A percentile compares a stretch with the other conserved stretches of the same genome.
Evolutionary conservation across 2,329 filamentous ascomycete species (phyloP).

Genomic region (Colletotrichum sp.): DNA sequence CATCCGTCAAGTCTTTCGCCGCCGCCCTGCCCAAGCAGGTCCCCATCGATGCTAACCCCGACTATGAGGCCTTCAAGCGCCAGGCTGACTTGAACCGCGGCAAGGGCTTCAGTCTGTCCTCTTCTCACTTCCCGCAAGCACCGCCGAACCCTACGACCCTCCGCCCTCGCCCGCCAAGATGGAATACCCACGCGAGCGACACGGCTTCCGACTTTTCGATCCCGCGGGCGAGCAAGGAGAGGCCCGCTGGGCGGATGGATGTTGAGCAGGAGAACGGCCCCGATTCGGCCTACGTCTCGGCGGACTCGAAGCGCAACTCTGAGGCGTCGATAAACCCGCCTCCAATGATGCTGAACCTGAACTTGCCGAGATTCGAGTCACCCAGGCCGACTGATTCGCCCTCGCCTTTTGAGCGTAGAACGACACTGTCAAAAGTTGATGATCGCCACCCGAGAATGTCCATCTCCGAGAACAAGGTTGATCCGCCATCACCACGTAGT

Average conservation of each 20-base stretch:
- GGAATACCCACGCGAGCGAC: constrained; percentile 55
- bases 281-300: constrained; percentile 61
- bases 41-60: constrained; percentile 76
- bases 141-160: constrained; percentile 31
- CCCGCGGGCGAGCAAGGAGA: constrained; percentile 2
- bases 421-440: constrained; percentile 46
- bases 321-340: constrained; percentile 49
- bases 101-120: constrained; percentile 52
- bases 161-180: constrained; percentile 50
- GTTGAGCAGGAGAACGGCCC: constrained; percentile 49
- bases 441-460: constrained; percentile 62
- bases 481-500: constrained; percentile 39
- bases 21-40: constrained; percentile 72
- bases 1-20: constrained; percentile 73
- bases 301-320: constrained; percentile 59
- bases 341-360: constrained; percentile 34
- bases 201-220: constrained; percentile 35
- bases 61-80: constrained; percentile 80
- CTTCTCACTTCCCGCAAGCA: constrained; percentile 48
- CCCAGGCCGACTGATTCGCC: constrained; percentile 36
- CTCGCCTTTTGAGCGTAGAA: constrained; percentile 37
- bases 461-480: constrained; percentile 51
- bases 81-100: constrained; percentile 71
- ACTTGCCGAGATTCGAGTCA: constrained; percentile 48
- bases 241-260: constrained; percentile 40